A percentile compares a stretch with the other conserved stretches of the same genome.
phyloP scores from a whole-genome alignment of 2,329 filamentous ascomycete species.

The Ilyonectria sp. region DNA sequence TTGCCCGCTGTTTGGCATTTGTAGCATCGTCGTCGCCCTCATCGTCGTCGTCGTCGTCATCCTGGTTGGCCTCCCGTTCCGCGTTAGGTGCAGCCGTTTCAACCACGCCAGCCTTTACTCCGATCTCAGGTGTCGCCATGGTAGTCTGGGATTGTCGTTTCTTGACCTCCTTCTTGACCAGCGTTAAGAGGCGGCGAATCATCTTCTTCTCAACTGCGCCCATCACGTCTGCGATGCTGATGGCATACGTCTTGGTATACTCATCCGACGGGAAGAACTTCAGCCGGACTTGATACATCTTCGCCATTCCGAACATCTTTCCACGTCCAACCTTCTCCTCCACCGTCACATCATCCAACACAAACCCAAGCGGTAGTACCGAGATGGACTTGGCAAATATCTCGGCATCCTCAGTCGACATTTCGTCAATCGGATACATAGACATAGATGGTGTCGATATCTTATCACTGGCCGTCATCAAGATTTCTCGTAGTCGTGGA shows the following conservation, averaged over 20 bases:
- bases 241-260: slow-evolving; percentile 89
- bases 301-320: slow-evolving; percentile 78
- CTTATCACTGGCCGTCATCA: slow-evolving; percentile 94
- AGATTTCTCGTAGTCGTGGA: slow-evolving; percentile 94
- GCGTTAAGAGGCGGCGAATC: slow-evolving; percentile 77
- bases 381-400: slow-evolving; percentile 94
- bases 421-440: slow-evolving; percentile 80
- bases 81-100: slow-evolving; percentile 62
- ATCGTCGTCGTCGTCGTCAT: slow-evolving; percentile 69
- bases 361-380: slow-evolving; percentile 84
- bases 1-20: slow-evolving; percentile 80
- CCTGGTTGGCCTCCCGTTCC: slow-evolving; percentile 52
- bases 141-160: slow-evolving; percentile 78
- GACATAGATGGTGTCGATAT: slow-evolving; percentile 96
- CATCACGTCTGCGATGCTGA: slow-evolving; percentile 83
- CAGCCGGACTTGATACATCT: slow-evolving; percentile 86
- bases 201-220: slow-evolving; percentile 86
- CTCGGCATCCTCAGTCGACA: slow-evolving; percentile 78
- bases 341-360: slow-evolving; percentile 86
- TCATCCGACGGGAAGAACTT: slow-evolving; percentile 88
- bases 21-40: slow-evolving; percentile 86
- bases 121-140: slow-evolving; percentile 83
- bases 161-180: slow-evolving; percentile 85
- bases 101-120: slow-evolving; percentile 66
- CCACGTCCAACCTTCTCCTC: slow-evolving; percentile 85